These are phyloP conservation scores for Actinomortierella ambigua DNA, from an alignment of 371 early-diverging fungal species.

Conservation along the genomic window DNA sequence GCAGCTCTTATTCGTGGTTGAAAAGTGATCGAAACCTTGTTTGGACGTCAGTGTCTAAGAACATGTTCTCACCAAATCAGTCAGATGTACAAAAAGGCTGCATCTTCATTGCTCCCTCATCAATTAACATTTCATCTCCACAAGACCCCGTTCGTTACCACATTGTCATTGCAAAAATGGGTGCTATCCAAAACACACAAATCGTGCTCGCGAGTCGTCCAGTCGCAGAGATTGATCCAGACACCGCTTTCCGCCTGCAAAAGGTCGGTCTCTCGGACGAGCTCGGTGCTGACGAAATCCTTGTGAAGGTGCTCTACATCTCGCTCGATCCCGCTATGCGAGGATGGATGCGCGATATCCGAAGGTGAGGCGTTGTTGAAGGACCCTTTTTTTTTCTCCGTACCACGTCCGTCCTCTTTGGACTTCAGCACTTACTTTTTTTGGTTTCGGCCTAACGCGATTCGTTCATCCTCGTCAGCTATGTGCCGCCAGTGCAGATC, in stretches of 20 bases:
- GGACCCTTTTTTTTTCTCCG: no score
- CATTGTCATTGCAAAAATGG: no score
- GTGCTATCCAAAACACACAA: conserved; percentile 39
- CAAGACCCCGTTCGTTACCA: no score
- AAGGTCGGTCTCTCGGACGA: conserved; percentile 36
- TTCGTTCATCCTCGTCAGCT: conserved; percentile 12
- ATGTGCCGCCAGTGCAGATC: conserved; percentile 53
- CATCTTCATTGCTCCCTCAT: no score
- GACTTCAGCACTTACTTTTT: neutral
- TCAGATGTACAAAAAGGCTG: no score
- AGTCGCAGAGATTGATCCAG: conserved; percentile 38
- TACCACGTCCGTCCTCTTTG: neutral
- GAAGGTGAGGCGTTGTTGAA: conserved; percentile 29
- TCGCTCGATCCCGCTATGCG: conserved; percentile 61
- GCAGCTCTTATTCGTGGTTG: no score
- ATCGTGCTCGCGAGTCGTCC: conserved; percentile 42
- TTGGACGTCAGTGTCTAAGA: no score
- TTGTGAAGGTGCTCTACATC: conserved; percentile 56
- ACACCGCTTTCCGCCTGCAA: conserved; percentile 36
- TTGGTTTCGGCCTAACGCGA: neutral
- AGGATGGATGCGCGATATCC: conserved; percentile 49
- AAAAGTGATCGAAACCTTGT: no score
- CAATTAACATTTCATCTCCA: no score
- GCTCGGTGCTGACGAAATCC: conserved; percentile 48
- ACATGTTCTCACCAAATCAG: no score